Base-by-base conservation (phyloP, 2,329 filamentous ascomycete species). In the Coniochaeta pulveracea region DNA sequence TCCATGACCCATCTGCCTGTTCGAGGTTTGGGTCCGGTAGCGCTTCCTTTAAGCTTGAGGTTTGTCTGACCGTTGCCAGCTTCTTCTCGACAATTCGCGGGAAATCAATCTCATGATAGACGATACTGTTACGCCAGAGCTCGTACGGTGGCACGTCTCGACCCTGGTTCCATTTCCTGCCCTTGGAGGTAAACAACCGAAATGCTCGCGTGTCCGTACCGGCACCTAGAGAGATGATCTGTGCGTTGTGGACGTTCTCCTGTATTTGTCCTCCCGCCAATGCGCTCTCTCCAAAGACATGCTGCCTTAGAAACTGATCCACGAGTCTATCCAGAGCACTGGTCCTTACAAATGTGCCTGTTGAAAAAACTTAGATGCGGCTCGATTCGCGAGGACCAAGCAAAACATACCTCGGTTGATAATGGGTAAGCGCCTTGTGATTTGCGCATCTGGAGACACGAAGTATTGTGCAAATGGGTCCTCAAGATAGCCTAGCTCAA, bases 71-170 rank as follows among this genome's bases (percentile, higher is more conserved):
- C 3, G 60, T 59, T 34, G 55, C 55, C 26, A 81, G 66, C 56
- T 89, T 94, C 26, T 69, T 66, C 3, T 61, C 51, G n/a, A 76
- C 78, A 35, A 88, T 86, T 15, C 69, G 57, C 1, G 81, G 69
- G 47, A 96, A 96, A 55, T 98, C 91, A 36, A 98, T 64, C 55
- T 98, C 91, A 54, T 96, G 88, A 54, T 96, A 98, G 37, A 80
- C 53, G 12, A 94, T 55, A 10, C 55, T 48, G 10, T 47, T 41
- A 15, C 41, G 37, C 6, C 39, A 34, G 1, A 61, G 52, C 11
- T 59, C 52, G 7, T n/a, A n/a, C n/a, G n/a, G n/a, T n/a, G n/a
- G n/a, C n/a, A n/a, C n/a, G n/a, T n/a, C n/a, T n/a, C n/a, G n/a
- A n/a, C n/a, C n/a, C n/a, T n/a, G n/a, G n/a, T n/a, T n/a, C n/a